Evolutionary conservation across 305 asterid genomes (phyloP), one percentile per base, ranked within the genome.

Genomic region (Petunia hybrid): DNA sequence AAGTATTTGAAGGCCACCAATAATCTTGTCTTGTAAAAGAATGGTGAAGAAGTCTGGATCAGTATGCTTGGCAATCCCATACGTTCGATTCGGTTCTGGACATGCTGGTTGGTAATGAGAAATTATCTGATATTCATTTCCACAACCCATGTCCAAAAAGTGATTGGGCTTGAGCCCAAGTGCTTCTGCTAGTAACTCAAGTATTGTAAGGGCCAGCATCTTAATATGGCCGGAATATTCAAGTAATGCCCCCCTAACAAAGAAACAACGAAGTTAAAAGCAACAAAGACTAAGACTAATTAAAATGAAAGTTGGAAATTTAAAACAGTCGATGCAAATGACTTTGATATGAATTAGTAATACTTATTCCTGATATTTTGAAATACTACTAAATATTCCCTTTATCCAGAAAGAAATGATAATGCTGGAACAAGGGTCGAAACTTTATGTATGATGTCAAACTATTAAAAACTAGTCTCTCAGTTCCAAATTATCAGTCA

Each of bases 81-180:
- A 8, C 2, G 97, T 90, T 22, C 70, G 86, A 43, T 91, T 89
- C 0, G 94, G 97, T 78, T 91, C 87, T 2, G 97, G 97, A 65
- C 95, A 91, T 14, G 87, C 83, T 1, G 95, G 95, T 61, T 92
- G 89, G 82, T 87, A 90, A 84, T 92, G 95, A 80, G 69, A 80
- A 16, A 89, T 38, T 36, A 89, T 9, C 62, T 80, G 81, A 13
- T 85, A 88, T 36, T 92, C 94, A 35, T 89, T 89, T 1, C 84
- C 88, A 39, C 95, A 90, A 5, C 83, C 92, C 80, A 89, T 76
- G 69, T 80, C 76, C 4, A 71, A 81, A 39, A 92, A 86, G 65
- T 89, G 87, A 79, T 64, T 80, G 2, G 88, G 81, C 8, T 86
- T 38, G 5, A 89, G 89, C 13, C 84, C 91, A 80, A 92, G 91